Evolutionary conservation across 768 basidiomycete genomes (phyloP).

Genomic region (Naganishia kalamii): DNA sequence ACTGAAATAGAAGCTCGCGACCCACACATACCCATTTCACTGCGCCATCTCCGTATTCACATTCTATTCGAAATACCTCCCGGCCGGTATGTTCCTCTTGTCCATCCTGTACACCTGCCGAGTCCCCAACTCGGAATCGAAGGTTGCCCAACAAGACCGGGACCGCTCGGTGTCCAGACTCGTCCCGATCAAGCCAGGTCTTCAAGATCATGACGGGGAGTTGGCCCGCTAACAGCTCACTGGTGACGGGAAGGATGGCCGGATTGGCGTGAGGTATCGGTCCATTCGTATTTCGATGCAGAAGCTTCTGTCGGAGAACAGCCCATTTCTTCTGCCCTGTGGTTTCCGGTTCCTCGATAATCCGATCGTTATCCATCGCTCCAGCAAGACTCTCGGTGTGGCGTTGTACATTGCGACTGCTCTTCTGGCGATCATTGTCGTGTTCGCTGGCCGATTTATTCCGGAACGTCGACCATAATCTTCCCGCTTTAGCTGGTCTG

Average conservation of each 20-base stretch:
- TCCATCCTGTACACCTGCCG: constrained; percentile 35
- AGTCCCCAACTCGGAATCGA: constrained; percentile 46
- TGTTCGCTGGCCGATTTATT: neutral
- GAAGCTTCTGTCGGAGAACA: constrained; percentile 32
- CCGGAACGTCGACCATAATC: constrained; percentile 22
- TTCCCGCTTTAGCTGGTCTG: constrained; percentile 11
- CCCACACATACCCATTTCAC: constrained; percentile 74
- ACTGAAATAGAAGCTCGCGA: neutral
- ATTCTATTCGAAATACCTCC: constrained; percentile 51
- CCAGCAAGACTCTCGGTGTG: neutral
- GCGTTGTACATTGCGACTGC: neutral
- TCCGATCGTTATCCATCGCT: constrained; percentile 24
- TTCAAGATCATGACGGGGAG: constrained; percentile 46
- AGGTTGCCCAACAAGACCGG: constrained; percentile 45
- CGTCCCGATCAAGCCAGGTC: constrained; percentile 46
- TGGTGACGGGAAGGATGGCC: constrained; percentile 41
- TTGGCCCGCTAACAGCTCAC: constrained; percentile 44
- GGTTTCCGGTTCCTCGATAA: constrained; percentile 21
- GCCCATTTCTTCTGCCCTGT: constrained; percentile 35
- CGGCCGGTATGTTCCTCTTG: constrained; percentile 34
- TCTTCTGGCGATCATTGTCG: neutral
- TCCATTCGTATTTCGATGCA: constrained; percentile 26
- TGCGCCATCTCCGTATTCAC: constrained; percentile 90
- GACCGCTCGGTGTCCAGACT: constrained; percentile 44
- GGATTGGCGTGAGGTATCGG: constrained; percentile 23